Evolutionary conservation across 2,329 filamentous ascomycete genomes (phyloP).

Genomic region (Polychaeton citri): DNA sequence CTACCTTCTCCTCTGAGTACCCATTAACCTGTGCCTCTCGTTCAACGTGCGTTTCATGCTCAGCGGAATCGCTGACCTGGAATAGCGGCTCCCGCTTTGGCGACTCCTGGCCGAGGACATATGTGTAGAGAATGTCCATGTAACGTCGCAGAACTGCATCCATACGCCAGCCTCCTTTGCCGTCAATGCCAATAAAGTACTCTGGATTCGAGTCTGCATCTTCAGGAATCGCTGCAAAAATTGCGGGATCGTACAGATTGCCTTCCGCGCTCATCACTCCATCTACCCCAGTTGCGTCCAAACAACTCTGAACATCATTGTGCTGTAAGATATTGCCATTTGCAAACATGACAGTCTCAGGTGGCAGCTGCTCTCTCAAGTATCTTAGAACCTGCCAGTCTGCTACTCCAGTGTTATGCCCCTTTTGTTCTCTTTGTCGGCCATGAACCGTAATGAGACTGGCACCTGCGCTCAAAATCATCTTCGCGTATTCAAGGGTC

Average conservation of each 20-base stretch:
- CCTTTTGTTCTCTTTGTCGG: constrained; percentile 79
- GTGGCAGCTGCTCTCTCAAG: constrained; percentile 67
- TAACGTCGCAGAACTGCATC: constrained; percentile 82
- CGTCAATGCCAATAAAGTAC: constrained; percentile 73
- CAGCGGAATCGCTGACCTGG: constrained; percentile 40
- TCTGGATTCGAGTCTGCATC: constrained; percentile 32
- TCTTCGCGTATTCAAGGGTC: constrained; percentile 78
- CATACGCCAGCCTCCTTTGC: constrained; percentile 72
- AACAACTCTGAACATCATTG: constrained; percentile 62
- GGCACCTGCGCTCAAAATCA: constrained; percentile 74
- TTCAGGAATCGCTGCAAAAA: constrained; percentile 59
- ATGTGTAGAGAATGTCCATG: constrained; percentile 73
- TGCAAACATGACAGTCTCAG: constrained; percentile 85
- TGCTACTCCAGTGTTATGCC: constrained; percentile 82
- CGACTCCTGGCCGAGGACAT: constrained; percentile 54
- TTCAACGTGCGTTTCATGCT: constrained; percentile 1
- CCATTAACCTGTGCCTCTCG: background rate
- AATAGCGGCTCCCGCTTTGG: constrained; percentile 62
- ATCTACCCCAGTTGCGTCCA: constrained; percentile 76
- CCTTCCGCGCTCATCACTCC: constrained; percentile 94
- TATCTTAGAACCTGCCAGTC: constrained; percentile 82
- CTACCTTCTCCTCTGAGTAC: constrained; percentile 20
- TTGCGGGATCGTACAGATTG: constrained; percentile 78
- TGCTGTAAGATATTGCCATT: constrained; percentile 87
- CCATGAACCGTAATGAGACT: constrained; percentile 92